A percentile compares a stretch with the other conserved stretches of the same genome.
Evolutionary conservation across 306 rosid species (phyloP).

Genomic region (Comarum palustre): DNA sequence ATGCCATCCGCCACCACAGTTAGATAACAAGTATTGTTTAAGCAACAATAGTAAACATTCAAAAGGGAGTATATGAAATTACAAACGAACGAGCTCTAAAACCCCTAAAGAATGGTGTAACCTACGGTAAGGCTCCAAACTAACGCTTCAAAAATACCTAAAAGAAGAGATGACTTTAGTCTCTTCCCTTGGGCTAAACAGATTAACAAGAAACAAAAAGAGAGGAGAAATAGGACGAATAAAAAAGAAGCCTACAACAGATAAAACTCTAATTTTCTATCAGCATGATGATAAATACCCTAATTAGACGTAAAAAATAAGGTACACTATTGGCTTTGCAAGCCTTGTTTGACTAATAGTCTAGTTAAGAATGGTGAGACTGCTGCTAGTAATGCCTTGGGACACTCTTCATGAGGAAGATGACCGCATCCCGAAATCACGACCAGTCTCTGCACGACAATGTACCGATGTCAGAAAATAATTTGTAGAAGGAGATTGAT

Average conservation of each 20-base stretch:
- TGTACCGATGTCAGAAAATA: constrained; percentile 17
- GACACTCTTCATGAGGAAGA: constrained; percentile 97
- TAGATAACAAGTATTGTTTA: constrained; percentile 29
- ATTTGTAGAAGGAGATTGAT: background rate
- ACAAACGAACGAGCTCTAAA: constrained; percentile 44
- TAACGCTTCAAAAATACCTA: constrained; percentile 46
- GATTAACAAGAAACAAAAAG: constrained; percentile 5
- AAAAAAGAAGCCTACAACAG: constrained; percentile 12
- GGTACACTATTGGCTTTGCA: constrained; percentile 41
- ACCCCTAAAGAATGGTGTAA: constrained; percentile 31
- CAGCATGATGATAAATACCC: constrained; percentile 16
- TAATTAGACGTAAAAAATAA: constrained; percentile 28
- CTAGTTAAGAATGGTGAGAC: constrained; percentile 70
- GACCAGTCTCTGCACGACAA: constrained; percentile 68
- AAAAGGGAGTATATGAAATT: constrained; percentile 16
- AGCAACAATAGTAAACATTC: constrained; percentile 15
- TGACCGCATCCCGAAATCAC: constrained; percentile 90
- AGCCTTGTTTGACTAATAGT: constrained; percentile 44
- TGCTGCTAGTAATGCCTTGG: constrained; percentile 85
- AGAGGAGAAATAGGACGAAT: background rate
- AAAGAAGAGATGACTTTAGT: constrained; percentile 42
- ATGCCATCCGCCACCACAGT: constrained; percentile 42
- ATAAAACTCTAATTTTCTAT: constrained; percentile 5
- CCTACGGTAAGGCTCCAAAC: constrained; percentile 31
- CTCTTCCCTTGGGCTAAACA: constrained; percentile 44